Conservation (phyloP, 305 asterid species). For the Fraxinus baroniana region DNA sequence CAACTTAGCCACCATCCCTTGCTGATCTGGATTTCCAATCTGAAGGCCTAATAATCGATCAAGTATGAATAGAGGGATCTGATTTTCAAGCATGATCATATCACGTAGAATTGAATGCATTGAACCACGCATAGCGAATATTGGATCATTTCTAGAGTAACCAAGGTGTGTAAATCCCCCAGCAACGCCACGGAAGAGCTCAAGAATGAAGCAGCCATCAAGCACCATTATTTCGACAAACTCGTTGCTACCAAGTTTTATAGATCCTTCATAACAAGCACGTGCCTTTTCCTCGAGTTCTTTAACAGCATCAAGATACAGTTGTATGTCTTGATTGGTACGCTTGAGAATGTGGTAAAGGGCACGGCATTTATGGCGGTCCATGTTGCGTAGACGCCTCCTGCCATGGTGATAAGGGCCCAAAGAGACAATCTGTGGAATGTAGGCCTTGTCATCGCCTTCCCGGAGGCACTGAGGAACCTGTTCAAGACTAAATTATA, state of each 20-base stretch:
- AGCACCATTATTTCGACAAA: constrained; percentile 68
- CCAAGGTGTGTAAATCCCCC: constrained; percentile 54
- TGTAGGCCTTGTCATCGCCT: constrained; percentile 61
- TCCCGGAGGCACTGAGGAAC: constrained; percentile 55
- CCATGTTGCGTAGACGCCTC: constrained; percentile 56
- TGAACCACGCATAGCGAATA: constrained; percentile 63
- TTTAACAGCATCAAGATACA: constrained; percentile 44
- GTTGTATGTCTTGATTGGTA: constrained; percentile 36
- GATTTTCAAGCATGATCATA: constrained; percentile 79
- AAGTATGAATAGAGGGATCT: constrained; percentile 54
- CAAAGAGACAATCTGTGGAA: constrained; percentile 60
- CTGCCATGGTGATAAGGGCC: constrained; percentile 76
- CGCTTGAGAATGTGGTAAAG: constrained; percentile 51
- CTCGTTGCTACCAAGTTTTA: constrained; percentile 51
- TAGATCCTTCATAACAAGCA: constrained; percentile 56
- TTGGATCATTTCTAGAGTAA: constrained; percentile 59
- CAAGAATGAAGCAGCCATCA: constrained; percentile 56
- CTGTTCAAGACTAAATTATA: not conserved
- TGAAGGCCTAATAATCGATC: constrained; percentile 50
- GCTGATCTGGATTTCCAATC: constrained; percentile 37
- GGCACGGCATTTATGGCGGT: constrained; percentile 72
- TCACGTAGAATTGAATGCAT: constrained; percentile 74
- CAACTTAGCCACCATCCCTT: constrained; percentile 46
- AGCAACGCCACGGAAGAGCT: constrained; percentile 58
- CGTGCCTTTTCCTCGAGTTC: constrained; percentile 55